Evolutionary conservation across 148 eudicot species (phyloP).

Genomic region (Cornus florida): DNA sequence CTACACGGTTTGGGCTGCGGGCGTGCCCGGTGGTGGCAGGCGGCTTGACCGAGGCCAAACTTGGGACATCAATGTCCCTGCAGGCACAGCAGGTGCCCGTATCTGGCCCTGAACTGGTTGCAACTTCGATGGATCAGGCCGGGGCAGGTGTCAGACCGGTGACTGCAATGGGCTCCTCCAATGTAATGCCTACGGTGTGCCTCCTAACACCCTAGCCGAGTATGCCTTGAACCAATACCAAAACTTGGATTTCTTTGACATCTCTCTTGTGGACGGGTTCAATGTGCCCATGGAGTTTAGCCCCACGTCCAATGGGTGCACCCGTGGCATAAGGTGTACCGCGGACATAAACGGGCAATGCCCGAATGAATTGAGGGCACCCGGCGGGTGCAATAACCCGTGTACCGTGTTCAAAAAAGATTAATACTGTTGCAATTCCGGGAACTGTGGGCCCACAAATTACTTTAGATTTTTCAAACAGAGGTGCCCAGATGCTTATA

Average conservation of each 20-base stretch:
- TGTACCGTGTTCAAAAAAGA: slow-evolving; percentile 35
- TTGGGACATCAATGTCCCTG: slow-evolving; percentile 16
- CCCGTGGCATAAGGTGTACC: slow-evolving; percentile 15
- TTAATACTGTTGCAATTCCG: slow-evolving; percentile 37
- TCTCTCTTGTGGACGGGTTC: slow-evolving; percentile 36
- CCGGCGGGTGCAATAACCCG: slow-evolving; percentile 45
- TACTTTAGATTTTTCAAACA: slow-evolving; percentile 31
- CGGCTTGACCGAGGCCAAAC: slow-evolving; percentile 16
- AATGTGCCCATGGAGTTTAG: slow-evolving; percentile 34
- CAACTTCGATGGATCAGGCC: slow-evolving; percentile 9
- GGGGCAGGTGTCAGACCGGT: slow-evolving; percentile 27
- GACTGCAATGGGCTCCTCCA: slow-evolving; percentile 34
- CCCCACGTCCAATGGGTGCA: slow-evolving; percentile 18
- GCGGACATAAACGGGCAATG: slow-evolving; percentile 32
- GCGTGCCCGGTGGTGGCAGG: slow-evolving; percentile 23
- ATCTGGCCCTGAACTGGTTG: slow-evolving; percentile 31
- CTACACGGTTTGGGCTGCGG: slow-evolving; percentile 28
- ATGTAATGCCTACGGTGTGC: slow-evolving; percentile 25
- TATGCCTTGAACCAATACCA: slow-evolving; percentile 15
- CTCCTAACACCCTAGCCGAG: slow-evolving; percentile 37
- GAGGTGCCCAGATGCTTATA: slow-evolving; percentile 34
- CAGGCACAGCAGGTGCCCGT: slow-evolving; percentile 19
- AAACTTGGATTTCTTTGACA: slow-evolving; percentile 33
- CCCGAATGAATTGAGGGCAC: slow-evolving; percentile 24
- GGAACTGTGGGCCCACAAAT: slow-evolving; percentile 28